Evolutionary conservation across 148 eudicot genomes (phyloP).

Genomic region (Vaccinium macrocarpon): DNA sequence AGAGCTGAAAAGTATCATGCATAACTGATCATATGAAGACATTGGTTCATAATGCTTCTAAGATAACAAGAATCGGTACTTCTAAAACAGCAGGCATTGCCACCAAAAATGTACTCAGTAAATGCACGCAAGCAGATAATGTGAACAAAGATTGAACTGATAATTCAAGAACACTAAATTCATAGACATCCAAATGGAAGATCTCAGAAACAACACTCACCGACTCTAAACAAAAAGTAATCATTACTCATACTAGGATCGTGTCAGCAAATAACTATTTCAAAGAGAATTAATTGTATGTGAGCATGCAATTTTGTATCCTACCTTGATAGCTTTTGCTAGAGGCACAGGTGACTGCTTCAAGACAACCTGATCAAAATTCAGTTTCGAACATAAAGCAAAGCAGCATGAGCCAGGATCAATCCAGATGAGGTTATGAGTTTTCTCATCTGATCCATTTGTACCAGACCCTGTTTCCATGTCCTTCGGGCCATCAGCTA

Average conservation of each 20-base stretch:
- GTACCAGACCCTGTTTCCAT: constrained; percentile 29
- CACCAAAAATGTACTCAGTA: background rate
- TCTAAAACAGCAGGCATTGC: background rate
- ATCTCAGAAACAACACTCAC: background rate
- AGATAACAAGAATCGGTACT: background rate
- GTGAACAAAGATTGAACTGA: background rate
- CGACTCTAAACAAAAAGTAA: constrained; percentile 1
- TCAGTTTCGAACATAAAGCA: constrained; percentile 78
- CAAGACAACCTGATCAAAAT: constrained; percentile 59
- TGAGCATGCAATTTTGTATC: background rate
- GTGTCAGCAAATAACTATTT: constrained; percentile 5
- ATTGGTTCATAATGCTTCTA: background rate
- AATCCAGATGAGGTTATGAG: constrained; percentile 62
- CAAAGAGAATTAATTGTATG: background rate
- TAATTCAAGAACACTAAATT: background rate
- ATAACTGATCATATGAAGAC: background rate
- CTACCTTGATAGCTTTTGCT: constrained; percentile 89
- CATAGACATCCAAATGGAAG: constrained; percentile 2
- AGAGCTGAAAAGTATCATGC: background rate
- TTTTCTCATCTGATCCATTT: constrained; percentile 30
- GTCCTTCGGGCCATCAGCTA: constrained; percentile 23
- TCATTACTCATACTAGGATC: background rate
- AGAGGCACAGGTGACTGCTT: constrained; percentile 91
- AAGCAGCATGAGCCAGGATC: constrained; percentile 84
- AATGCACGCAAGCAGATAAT: background rate